Conservation (phyloP, 108 stramenopile species). For the Cyclostephanos tholiformis region DNA sequence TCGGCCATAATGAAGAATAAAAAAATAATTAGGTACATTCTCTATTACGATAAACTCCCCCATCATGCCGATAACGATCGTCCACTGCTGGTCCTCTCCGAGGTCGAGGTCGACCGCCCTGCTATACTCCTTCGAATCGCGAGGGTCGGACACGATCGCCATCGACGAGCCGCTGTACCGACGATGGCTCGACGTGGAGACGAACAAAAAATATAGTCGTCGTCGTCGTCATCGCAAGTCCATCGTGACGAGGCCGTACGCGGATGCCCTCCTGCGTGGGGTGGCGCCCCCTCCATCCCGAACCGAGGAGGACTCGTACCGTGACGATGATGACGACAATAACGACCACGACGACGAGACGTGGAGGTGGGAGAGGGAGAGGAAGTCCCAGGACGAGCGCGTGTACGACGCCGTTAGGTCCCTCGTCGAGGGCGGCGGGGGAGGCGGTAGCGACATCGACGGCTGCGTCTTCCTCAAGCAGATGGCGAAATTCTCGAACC, state of each 20-base stretch:
- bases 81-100: slow-evolving; percentile 94
- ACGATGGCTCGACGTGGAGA: slow-evolving; percentile 66
- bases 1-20: too few species aligned
- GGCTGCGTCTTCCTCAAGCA: slow-evolving; percentile 89
- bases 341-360: slow-evolving; percentile 36
- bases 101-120: slow-evolving; percentile 90
- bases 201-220: not conserved
- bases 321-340: not conserved
- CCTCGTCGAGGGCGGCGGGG: slow-evolving; percentile 6
- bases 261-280: slow-evolving; percentile 61
- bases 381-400: slow-evolving; percentile 57
- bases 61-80: slow-evolving; percentile 55
- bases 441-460: not conserved
- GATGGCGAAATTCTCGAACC: slow-evolving; percentile 84
- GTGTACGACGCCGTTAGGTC: slow-evolving; percentile 55
- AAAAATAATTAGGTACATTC: too few species aligned
- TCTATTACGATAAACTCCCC: too few species aligned
- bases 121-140: slow-evolving; percentile 88
- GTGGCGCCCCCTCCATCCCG: slow-evolving; percentile 25
- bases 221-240: slow-evolving; percentile 9
- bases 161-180: slow-evolving; percentile 92
- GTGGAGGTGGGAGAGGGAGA: slow-evolving; percentile 56
- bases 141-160: slow-evolving; percentile 56
- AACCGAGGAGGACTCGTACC: not conserved
- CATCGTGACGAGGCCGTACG: slow-evolving; percentile 67